phyloP scores from a whole-genome alignment of 2,329 filamentous ascomycete species.

The Stagonosporopsis tanaceti region DNA sequence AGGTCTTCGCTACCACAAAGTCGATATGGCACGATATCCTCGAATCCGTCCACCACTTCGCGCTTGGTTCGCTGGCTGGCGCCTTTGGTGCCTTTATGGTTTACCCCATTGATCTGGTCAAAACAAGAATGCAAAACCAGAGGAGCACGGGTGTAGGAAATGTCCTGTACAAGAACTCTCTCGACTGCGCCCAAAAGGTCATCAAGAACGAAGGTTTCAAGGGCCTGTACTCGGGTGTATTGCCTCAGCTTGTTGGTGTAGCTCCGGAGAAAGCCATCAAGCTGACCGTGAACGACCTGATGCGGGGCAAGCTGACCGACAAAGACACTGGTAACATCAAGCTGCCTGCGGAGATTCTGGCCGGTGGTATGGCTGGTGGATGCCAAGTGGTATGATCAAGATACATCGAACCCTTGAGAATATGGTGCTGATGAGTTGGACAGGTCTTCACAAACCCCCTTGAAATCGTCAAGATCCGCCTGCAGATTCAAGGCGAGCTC shows the following conservation, averaged over 20 bases:
- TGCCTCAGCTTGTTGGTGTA: slow-evolving; percentile 95
- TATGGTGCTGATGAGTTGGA: slow-evolving; percentile 16
- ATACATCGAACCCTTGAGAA: background rate
- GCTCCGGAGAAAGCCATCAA: slow-evolving; percentile 99
- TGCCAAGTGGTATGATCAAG: slow-evolving; percentile 84
- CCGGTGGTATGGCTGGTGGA: slow-evolving; percentile 87
- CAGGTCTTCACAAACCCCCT: slow-evolving; percentile 97
- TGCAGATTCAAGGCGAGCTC: slow-evolving; percentile 96
- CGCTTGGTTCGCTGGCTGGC: slow-evolving; percentile 85
- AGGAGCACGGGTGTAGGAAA: slow-evolving; percentile 79
- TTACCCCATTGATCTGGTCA: slow-evolving; percentile 97
- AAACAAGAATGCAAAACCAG: slow-evolving; percentile 99
- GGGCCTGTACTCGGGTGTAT: slow-evolving; percentile 91
- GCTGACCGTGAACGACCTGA: slow-evolving; percentile 95
- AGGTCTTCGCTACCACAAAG: slow-evolving; percentile 64
- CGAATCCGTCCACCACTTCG: slow-evolving; percentile 89
- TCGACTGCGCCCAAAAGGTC: slow-evolving; percentile 94
- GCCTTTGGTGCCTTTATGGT: slow-evolving; percentile 99
- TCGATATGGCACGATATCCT: slow-evolving; percentile 69
- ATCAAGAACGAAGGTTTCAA: slow-evolving; percentile 88
- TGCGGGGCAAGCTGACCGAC: slow-evolving; percentile 77
- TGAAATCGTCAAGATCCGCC: slow-evolving; percentile 98
- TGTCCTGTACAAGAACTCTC: slow-evolving; percentile 92
- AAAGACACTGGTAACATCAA: slow-evolving; percentile 77
- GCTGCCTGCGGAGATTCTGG: slow-evolving; percentile 76